Base-by-base conservation (phyloP, 495 filamentous ascomycete species). In the Alectoria sarmentosa region DNA sequence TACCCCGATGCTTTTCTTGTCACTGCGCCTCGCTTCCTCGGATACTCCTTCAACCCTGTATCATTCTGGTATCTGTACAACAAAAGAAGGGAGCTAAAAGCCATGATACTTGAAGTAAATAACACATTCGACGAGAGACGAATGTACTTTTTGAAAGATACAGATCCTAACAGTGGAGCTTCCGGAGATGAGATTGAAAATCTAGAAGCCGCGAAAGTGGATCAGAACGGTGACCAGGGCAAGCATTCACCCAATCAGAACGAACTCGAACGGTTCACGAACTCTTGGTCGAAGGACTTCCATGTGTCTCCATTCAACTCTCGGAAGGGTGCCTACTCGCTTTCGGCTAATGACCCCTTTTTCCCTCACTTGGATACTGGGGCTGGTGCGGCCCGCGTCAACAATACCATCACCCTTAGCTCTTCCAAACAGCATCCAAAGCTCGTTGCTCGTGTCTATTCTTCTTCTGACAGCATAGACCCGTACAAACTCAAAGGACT, bases 51-150 rank as follows among this genome's bases (percentile, higher is more conserved):
- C 73, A 91, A 89, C 67, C 88, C 88, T 0, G 86, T 90, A 19
- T 90, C 86, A 13, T 89, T 91, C 73, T 93, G 89, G 86, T 91
- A 92, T 66, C 77, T 93, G 11, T 92, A 93, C 70, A 80, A 80
- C 28, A 66, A 75, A 9, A 69, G 82, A 6, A 77, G 80, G 59
- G 74, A 79, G n/a, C 78, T 93, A 37, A 79, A 80, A 49, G 83
- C 84, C 34, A 82, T 91, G 73, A 82, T 93, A 42, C 67, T 90
- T 21, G 90, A 92, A 69, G 86, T 92, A 49, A 90, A 90, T 70
- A 91, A 92, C 66, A 91, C 87, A 0, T 91, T 90, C 70, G 83
- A 81, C 61, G 89, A 92, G 73, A 83, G 86, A 60, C 78, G 87
- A 23, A 83, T 69, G 44, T 73, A 72, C 38, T 65, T 73, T 41